Percentiles rank a stretch among this genome's conserved stretches.
Conservation (phyloP, 148 eudicot species). For the Heliosperma pusillum region DNA sequence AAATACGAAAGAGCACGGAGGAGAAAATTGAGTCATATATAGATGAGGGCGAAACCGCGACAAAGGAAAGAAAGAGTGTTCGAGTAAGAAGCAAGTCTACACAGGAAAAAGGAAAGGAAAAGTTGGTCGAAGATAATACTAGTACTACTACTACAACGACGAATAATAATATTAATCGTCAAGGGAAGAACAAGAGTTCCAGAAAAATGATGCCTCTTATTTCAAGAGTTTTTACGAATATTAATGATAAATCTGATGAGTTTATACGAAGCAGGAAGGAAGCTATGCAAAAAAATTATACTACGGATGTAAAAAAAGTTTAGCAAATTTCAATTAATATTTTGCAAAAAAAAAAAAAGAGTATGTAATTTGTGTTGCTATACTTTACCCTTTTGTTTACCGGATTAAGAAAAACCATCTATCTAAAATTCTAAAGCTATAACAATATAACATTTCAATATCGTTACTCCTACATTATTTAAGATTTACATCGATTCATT, state of each 20-base stretch:
- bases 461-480: too few relatives aligned
- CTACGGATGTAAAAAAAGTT: slow-evolving; percentile 3
- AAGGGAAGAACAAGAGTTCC: slow-evolving; percentile 10
- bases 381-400: too few relatives aligned
- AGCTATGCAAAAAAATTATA: slow-evolving; percentile 16
- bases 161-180: background rate
- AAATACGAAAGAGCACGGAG: background rate
- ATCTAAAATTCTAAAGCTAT: too few relatives aligned
- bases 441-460: too few relatives aligned
- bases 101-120: background rate
- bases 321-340: background rate
- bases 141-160: too few relatives aligned
- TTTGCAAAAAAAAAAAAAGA: too few relatives aligned
- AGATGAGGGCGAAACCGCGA: background rate
- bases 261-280: slow-evolving; percentile 25
- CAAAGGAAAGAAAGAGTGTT: background rate
- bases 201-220: background rate
- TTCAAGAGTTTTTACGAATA: slow-evolving; percentile 20
- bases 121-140: background rate
- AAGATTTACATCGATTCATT: too few relatives aligned
- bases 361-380: background rate
- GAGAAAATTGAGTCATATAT: background rate
- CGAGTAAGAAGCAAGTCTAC: slow-evolving; percentile 13
- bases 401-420: too few relatives aligned
- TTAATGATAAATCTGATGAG: slow-evolving; percentile 23